Evolutionary conservation across 768 basidiomycete genomes (phyloP), one percentile per base, ranked within the genome.

Genomic region (Suillus weaverae): DNA sequence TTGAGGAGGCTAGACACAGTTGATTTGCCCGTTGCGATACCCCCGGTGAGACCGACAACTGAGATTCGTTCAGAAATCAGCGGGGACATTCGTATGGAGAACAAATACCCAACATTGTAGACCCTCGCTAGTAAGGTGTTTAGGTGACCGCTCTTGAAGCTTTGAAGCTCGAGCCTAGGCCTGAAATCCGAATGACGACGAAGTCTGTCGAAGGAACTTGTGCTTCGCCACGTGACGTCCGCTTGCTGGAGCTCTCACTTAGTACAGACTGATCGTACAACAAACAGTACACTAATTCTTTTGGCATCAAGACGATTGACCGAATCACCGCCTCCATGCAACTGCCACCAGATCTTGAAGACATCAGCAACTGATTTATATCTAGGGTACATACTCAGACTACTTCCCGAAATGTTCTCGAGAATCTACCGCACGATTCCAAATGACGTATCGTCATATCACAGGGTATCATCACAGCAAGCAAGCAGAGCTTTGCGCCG

Each of bases 11-110:
- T 77, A 0, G 95, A 93, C 13, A 95, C 97, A 14, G 95, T 92
- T 0, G 96, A 97, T 79, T 99, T 99, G 61, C 97, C 95, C 8
- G 95, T 95, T 26, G 95, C 94, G 64, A 99, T 98, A 2, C 96
- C 94, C 9, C 97, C 97, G 35, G 97, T 98, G 26, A 99, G 85
- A 46, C 97, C 97, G 66, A 97, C 85, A 64, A 99, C 96, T 97
- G 6, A 4, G 32, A 62, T 59, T 59, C 11, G 13, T 59, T 59
- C 39, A 59, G 57, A 41, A 13, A 32, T 57, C 18, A 20, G 30
- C 11, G 10, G 26, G 26, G 39, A 59, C 39, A 20, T 41, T 41
- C 5, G 18, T 30, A 41, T 26, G 18, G 26, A 41, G 16, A 22
- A 10, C 3, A 30, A 59, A 32, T 59, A 59, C 57, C 57, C 39